Conservation (phyloP, 2,329 filamentous ascomycete genomes). For the Botrytis elliptica region DNA sequence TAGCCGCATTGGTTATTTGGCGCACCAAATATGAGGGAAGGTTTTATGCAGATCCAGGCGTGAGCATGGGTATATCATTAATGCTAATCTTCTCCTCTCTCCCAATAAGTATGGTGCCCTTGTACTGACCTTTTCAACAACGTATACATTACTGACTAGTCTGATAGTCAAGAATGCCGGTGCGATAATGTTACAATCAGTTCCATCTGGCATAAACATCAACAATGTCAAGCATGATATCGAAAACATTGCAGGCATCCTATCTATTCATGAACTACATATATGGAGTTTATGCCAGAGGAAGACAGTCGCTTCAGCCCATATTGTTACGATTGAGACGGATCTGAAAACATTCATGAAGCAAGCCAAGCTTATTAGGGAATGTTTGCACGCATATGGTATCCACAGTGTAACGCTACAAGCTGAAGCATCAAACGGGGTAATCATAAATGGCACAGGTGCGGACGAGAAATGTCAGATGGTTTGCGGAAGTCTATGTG, state of each 20-base stretch:
- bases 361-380: conserved; percentile 59
- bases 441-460: conserved; percentile 10
- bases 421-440: conserved; percentile 51
- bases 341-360: conserved; percentile 58
- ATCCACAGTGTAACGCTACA: conserved; percentile 71
- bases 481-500: conserved; percentile 29
- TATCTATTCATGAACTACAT: conserved; percentile 69
- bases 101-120: conserved; percentile 46
- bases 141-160: background rate
- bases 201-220: conserved; percentile 57
- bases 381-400: conserved; percentile 72
- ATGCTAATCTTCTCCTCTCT: conserved; percentile 67
- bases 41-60: conserved; percentile 71
- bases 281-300: conserved; percentile 72
- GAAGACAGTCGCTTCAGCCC: conserved; percentile 68
- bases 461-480: conserved; percentile 26
- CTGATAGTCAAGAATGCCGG: conserved; percentile 54
- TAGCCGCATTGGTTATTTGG: conserved; percentile 69
- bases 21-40: conserved; percentile 54
- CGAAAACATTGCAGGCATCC: conserved; percentile 66
- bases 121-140: background rate
- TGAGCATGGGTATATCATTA: conserved; percentile 67
- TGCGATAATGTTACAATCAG: conserved; percentile 65
- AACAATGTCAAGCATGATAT: conserved; percentile 67
- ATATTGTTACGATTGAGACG: conserved; percentile 61